Evolutionary conservation across 2,329 filamentous ascomycete species (phyloP).

Genomic region (Rhinocladiella similis): DNA sequence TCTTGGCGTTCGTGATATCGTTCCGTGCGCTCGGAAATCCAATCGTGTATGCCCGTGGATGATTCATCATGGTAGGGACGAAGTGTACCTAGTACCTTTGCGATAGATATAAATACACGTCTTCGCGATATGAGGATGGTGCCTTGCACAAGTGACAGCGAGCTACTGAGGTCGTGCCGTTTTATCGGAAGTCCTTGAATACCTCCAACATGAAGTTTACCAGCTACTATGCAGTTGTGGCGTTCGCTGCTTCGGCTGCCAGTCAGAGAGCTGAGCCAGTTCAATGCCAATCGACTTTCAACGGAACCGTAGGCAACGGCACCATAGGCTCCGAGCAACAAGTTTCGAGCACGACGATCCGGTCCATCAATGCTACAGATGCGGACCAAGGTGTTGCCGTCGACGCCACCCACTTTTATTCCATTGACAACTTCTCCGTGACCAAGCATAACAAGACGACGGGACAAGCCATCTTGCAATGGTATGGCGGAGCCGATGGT

Average conservation of each 20-base stretch:
- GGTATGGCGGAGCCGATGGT: conserved; percentile 4
- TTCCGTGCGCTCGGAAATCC: not conserved
- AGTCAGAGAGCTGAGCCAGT: not conserved
- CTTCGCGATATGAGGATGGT: not conserved
- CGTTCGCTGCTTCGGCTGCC: not conserved
- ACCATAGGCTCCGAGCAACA: conserved; percentile 6
- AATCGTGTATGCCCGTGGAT: not conserved
- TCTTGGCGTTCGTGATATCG: not conserved
- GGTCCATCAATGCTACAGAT: conserved; percentile 4
- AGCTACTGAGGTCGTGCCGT: not conserved
- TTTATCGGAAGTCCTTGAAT: not conserved
- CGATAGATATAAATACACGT: not conserved
- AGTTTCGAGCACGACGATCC: conserved; percentile 2
- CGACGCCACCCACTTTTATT: conserved; percentile 8
- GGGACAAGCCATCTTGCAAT: conserved; percentile 2
- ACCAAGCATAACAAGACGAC: conserved; percentile 12
- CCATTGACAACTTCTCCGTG: conserved; percentile 13
- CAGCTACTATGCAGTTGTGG: not conserved
- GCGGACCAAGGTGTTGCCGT: conserved; percentile 12
- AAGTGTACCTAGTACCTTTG: not conserved
- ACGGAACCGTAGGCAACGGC: conserved; percentile 8
- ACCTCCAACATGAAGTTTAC: not conserved
- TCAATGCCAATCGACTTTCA: conserved; percentile 2
- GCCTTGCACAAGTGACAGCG: not conserved
- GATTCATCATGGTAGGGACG: not conserved